Base-by-base conservation (phyloP, 805 yeast genomes). In the Metschnikowia arizonensis region DNA sequence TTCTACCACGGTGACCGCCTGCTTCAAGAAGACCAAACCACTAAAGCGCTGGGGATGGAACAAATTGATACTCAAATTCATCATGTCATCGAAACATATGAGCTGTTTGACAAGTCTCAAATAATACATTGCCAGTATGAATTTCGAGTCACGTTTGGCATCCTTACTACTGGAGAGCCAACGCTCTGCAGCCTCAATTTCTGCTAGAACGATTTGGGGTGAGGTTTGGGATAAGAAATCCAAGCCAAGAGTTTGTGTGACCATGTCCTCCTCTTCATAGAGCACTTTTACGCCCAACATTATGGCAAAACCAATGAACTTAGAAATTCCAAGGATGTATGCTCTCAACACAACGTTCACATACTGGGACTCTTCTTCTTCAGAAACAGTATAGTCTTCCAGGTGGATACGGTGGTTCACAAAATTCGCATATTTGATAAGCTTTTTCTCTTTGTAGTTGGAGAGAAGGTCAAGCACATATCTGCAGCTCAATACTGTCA, bases 251-350 rank as follows among this genome's bases (percentile, higher is more conserved):
- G 73, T 71, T 53, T 83, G 78, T 1, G 84, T 77, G 45, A 81
- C 81, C 26, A 85, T 64, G 62, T 86, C 95, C 58, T 85, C 93
- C 56, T 83, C 93, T 56, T 85, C 88, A 50, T 77, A 79, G 9
- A 84, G 66, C 7, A 80, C 83, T n/a, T 82, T 82, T 42, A 66
- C 66, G 1, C 82, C 80, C 30, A 82, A 64, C 7, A 63, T 61
- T 3, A 76, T 48, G 12, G 72, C 64, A 11, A 74, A 65, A 17
- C 77, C 77, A 15, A 82, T 76, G 61, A 77, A 75, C 55, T 76
- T 77, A 40, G 80, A 63, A 5, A 82, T 53, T 2, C 83, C 87
- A 8, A 78, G 52, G 2, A 78, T 68, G 44, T 76, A 77, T 11
- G 76, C 64, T 34, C 74, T 66, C 38, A 84, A 64, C 2, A 82